These are phyloP conservation scores for Diplodia sapinea DNA, from an alignment of 2,329 filamentous ascomycete genomes.

Conservation along the genomic window DNA sequence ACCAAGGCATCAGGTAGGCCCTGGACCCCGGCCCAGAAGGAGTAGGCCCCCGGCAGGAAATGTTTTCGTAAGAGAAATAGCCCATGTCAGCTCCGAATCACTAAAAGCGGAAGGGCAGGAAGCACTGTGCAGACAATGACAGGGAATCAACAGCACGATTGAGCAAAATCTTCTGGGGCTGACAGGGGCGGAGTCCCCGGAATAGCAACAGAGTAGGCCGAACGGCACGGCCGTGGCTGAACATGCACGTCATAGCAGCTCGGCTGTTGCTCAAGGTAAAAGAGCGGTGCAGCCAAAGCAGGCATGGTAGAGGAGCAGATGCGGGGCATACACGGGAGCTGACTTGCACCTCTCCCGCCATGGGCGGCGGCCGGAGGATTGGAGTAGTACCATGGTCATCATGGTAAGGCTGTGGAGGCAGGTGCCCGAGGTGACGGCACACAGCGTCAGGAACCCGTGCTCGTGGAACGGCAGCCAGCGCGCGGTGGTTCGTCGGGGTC, in stretches of 20 bases:
- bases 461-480: background rate
- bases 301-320: slow-evolving; percentile 10
- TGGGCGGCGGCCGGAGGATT: background rate
- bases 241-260: slow-evolving; percentile 27
- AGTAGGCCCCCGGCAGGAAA: background rate
- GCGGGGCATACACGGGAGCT: slow-evolving; percentile 15
- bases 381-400: slow-evolving; percentile 10
- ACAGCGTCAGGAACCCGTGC: slow-evolving; percentile 20
- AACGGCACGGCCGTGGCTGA: slow-evolving; percentile 1
- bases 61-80: slow-evolving; percentile 18
- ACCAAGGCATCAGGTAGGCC: slow-evolving; percentile 15
- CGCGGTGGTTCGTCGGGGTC: background rate
- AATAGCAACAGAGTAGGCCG: slow-evolving; percentile 16
- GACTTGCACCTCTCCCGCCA: slow-evolving; percentile 10
- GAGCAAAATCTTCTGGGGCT: background rate
- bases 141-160: background rate
- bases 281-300: slow-evolving; percentile 12
- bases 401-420: slow-evolving; percentile 17
- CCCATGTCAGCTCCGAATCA: slow-evolving; percentile 11
- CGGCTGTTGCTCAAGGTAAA: slow-evolving; percentile 15
- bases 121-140: slow-evolving; percentile 12
- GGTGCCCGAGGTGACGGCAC: slow-evolving; percentile 1
- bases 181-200: slow-evolving; percentile 5
- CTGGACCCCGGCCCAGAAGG: background rate
- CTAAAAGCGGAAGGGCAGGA: background rate